Percentiles rank a stretch among this genome's conserved stretches.
Evolutionary conservation across 208 protist genomes (phyloP).

Genomic region (Angomonas deanei): DNA sequence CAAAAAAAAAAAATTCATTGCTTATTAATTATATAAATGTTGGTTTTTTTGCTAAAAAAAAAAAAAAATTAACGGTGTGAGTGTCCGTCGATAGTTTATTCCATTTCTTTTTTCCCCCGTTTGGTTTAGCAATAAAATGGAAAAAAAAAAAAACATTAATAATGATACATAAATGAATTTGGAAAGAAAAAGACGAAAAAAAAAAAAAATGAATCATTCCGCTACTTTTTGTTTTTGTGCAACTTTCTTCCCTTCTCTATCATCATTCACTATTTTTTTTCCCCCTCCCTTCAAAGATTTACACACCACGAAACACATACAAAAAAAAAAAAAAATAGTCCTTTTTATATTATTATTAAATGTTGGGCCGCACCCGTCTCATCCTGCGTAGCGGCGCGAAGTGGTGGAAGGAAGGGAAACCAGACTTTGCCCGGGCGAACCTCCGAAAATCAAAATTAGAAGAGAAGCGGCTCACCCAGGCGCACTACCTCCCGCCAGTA

Average conservation of each 20-base stretch:
- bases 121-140: background rate
- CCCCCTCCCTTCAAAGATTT: background rate
- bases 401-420: constrained; percentile 75
- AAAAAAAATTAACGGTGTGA: too few relatives aligned
- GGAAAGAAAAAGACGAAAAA: background rate
- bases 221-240: constrained; percentile 1
- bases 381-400: constrained; percentile 23
- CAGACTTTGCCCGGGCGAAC: constrained; percentile 70
- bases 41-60: too few relatives aligned
- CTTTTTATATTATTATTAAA: background rate
- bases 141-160: constrained; percentile 7
- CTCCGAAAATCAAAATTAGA: constrained; percentile 53
- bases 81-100: too few relatives aligned
- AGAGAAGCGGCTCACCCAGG: constrained; percentile 48
- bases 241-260: background rate
- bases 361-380: constrained; percentile 15
- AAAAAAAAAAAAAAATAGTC: background rate
- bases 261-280: too few relatives aligned
- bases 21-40: too few relatives aligned
- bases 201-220: background rate
- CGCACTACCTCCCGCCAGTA: constrained; percentile 42
- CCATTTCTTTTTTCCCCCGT: background rate
- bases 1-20: too few relatives aligned
- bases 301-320: background rate
- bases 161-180: background rate